A percentile compares a stretch with the other conserved stretches of the same genome.
Evolutionary conservation across 805 yeast species (phyloP).

Genomic region (Candida saitoana): DNA sequence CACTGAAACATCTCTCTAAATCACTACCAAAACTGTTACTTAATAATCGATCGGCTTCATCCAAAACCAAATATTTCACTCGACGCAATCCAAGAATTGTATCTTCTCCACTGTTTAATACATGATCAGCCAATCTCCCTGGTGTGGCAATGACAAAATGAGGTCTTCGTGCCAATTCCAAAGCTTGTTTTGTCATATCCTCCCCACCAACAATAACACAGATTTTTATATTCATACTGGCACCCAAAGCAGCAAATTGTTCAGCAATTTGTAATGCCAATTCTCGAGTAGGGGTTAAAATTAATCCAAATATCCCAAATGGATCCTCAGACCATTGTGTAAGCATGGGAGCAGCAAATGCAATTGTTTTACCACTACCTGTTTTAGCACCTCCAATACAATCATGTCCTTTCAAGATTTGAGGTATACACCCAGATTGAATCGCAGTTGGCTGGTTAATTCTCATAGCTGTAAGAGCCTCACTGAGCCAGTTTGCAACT

Average conservation of each 20-base stretch:
- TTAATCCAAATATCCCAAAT: slow-evolving; percentile 81
- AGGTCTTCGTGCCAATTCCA: slow-evolving; percentile 76
- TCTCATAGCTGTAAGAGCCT: slow-evolving; percentile 75
- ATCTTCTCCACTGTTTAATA: slow-evolving; percentile 83
- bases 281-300: slow-evolving; percentile 90
- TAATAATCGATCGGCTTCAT: slow-evolving; percentile 92
- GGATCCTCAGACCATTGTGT: slow-evolving; percentile 96
- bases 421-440: slow-evolving; percentile 86
- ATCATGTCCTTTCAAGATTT: slow-evolving; percentile 75
- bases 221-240: slow-evolving; percentile 80
- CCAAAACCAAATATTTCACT: slow-evolving; percentile 78
- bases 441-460: slow-evolving; percentile 81
- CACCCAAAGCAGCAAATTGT: slow-evolving; percentile 90
- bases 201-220: slow-evolving; percentile 91
- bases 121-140: slow-evolving; percentile 91
- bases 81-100: slow-evolving; percentile 74
- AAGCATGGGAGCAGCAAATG: slow-evolving; percentile 97
- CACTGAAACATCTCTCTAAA: slow-evolving; percentile 63
- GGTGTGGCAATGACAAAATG: slow-evolving; percentile 97
- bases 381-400: slow-evolving; percentile 98
- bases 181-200: slow-evolving; percentile 84
- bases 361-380: slow-evolving; percentile 96
- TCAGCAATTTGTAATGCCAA: slow-evolving; percentile 96
- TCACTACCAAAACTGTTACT: slow-evolving; percentile 82
- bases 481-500: slow-evolving; percentile 80